phyloP scores from a whole-genome alignment of 2,329 filamentous ascomycete genomes.

The Exserohilum rostratum region DNA sequence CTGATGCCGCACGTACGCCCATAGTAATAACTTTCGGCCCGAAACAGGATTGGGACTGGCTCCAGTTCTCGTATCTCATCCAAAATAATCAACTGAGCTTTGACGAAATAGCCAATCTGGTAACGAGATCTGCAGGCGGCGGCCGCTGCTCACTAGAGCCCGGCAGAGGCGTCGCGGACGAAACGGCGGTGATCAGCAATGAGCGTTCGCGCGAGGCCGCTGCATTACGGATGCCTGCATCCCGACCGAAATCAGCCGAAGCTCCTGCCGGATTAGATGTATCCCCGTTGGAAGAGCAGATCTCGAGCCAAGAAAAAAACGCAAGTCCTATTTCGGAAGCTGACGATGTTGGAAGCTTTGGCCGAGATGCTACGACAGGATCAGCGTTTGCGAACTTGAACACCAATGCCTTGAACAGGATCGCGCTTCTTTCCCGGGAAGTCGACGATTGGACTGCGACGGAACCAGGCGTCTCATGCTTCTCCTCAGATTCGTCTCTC shows the following conservation, averaged over 20 bases:
- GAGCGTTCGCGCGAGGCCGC: neutral
- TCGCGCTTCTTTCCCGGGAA: neutral
- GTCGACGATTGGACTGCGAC: neutral
- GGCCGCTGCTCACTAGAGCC: neutral
- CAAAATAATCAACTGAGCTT: slow-evolving; percentile 5
- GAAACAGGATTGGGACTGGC: slow-evolving; percentile 2
- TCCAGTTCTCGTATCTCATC: slow-evolving; percentile 2
- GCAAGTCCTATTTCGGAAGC: neutral
- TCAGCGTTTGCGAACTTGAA: neutral
- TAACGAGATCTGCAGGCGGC: neutral
- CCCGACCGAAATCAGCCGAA: neutral
- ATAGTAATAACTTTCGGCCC: neutral
- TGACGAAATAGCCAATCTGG: slow-evolving; percentile 5
- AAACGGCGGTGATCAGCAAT: neutral
- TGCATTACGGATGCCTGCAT: neutral
- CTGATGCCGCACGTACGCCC: neutral
- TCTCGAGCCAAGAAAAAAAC: neutral
- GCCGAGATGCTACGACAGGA: neutral
- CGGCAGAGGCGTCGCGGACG: neutral
- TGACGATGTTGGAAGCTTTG: neutral
- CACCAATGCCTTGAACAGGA: neutral
- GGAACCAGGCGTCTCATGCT: neutral
- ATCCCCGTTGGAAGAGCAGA: neutral
- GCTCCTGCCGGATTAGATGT: neutral
- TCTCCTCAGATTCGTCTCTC: slow-evolving; percentile 7